These are phyloP conservation scores for Cytospora piceicola DNA, from an alignment of 2,329 filamentous ascomycete genomes.

Conservation along the genomic window DNA sequence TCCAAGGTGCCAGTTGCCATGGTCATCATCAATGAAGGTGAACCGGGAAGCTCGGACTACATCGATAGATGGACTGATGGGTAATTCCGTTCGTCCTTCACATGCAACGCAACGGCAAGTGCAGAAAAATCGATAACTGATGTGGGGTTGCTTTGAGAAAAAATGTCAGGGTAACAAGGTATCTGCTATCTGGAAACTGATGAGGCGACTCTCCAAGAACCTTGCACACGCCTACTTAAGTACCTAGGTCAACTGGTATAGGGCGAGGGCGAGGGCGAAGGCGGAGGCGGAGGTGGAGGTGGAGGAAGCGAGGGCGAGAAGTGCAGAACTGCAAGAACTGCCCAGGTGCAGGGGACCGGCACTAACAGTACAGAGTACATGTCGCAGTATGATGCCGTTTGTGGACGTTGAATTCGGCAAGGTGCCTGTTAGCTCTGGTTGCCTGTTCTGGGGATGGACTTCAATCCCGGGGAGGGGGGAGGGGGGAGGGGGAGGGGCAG, in stretches of 20 bases:
- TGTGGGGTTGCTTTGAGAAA: neutral
- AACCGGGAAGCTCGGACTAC: neutral
- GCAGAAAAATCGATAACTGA: neutral
- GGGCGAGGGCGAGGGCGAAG: neutral
- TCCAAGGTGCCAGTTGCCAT: neutral
- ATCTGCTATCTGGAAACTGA: too few relatives aligned
- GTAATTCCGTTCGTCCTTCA: neutral
- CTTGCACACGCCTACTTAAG: too few relatives aligned
- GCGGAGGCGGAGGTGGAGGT: neutral
- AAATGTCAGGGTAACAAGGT: too few relatives aligned
- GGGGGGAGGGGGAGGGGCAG: too few relatives aligned
- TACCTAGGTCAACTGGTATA: too few relatives aligned
- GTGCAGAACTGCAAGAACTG: neutral
- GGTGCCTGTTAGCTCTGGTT: constrained; percentile 11
- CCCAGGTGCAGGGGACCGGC: neutral
- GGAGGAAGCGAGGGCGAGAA: neutral
- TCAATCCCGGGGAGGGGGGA: too few relatives aligned
- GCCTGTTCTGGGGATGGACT: neutral
- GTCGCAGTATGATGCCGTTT: constrained; percentile 10
- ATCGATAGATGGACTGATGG: neutral
- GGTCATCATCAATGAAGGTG: neutral
- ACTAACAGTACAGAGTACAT: neutral
- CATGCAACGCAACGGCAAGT: neutral
- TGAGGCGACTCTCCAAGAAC: neutral
- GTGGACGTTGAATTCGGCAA: constrained; percentile 4